Conservation (phyloP, 306 rosid species). For the Rubus idaeus region DNA sequence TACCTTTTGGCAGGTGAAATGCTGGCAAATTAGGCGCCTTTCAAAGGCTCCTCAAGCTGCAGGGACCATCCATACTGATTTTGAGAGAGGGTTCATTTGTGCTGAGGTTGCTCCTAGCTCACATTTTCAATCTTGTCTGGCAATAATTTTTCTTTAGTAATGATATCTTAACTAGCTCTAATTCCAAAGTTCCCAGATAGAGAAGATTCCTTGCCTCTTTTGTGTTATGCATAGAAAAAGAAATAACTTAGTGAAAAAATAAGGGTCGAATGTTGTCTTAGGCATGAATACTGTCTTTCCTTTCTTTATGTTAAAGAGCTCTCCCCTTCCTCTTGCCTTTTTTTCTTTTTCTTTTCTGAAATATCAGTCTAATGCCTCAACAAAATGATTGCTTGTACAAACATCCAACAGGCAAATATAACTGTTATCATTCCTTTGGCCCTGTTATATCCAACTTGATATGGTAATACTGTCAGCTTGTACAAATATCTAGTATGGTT, state of each 20-base stretch:
- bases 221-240: not conserved
- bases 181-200: not conserved
- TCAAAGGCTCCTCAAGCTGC: conserved; percentile 99
- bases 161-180: not conserved
- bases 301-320: not conserved
- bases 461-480: not conserved
- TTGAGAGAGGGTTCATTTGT: conserved; percentile 95
- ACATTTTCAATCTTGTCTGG: conserved; percentile 13
- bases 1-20: conserved; percentile 69
- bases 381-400: not conserved
- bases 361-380: not conserved
- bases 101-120: conserved; percentile 71
- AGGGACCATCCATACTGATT: conserved; percentile 95
- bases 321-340: not conserved
- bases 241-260: not conserved
- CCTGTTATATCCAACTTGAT: not conserved
- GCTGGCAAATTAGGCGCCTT: conserved; percentile 98
- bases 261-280: not conserved
- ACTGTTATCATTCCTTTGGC: not conserved
- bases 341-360: not conserved
- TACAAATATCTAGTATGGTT: not conserved
- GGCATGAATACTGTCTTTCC: not conserved
- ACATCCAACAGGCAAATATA: not conserved
- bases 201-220: not conserved
- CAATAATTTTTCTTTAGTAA: not conserved